Base-by-base conservation (phyloP, 2,329 filamentous ascomycete genomes). In the Trichothecium sympodiale region DNA sequence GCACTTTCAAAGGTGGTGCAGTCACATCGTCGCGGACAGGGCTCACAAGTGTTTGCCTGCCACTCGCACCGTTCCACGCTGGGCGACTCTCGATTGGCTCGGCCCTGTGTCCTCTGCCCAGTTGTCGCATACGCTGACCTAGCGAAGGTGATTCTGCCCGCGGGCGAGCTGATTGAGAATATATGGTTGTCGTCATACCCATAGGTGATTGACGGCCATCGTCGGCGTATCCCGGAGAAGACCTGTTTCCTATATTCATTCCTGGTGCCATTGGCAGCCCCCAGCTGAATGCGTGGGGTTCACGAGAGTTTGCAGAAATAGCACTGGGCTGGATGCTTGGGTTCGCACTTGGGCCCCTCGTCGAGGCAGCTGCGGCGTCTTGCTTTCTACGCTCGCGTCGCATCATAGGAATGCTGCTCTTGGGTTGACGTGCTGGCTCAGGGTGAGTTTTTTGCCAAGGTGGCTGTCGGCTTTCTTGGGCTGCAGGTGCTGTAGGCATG, bases 1-100 rank as follows among this genome's bases (percentile, higher is more conserved):
- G 67, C 37, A 80, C 61, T 41, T 59, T 68, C 29, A 81, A 56
- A n/a, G 76, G 72, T 38, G 69, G 58, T 12, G 68, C 69, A 39
- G 64, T 59, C 29, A 60, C 61, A 26, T 74, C 72, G 50, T 84
- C 79, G 48, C 64, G 69, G 27, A 84, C 69, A 4, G 80, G 77
- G 31, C 69, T 67, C 25, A 83, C 69, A 38, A 84, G 65, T 26
- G 71, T 64, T 29, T 69, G 68, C 43, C 82, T 73, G 18, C 83
- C 83, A 51, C 77, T 85, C 27, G 77, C 75, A 14, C 82, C 82
- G 47, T 77, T 79, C 83, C 83, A 87, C 38, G 77, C 67, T 5
- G 77, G 74, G 16, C 67, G 63, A 35, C 50, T 61, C 17, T 67
- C 62, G 36, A 62, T 18, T 41, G 46, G 52, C 43, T 47, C 60